Evolutionary conservation across 1,284 basidiomycete species (phyloP), one percentile per base, ranked within the genome.

Genomic region (Vanrija sp.): DNA sequence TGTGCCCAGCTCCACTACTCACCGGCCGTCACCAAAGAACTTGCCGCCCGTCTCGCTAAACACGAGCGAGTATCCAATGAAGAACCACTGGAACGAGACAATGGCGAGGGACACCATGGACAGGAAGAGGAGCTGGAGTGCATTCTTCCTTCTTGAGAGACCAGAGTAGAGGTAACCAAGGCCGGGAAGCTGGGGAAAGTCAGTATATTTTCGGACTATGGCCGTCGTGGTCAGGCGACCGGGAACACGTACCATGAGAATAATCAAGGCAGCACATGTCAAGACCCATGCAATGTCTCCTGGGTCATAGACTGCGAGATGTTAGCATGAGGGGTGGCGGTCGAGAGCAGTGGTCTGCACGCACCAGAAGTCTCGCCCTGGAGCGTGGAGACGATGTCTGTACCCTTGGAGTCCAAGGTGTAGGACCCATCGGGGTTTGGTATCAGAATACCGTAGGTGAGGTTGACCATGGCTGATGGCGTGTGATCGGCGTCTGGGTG

Each of bases 111-210:
- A 86, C 61, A 89, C 87, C 65, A 82, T 71, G 12, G 78, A 78
- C 44, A 82, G 72, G 64, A 80, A 78, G 3, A 82, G 68, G 14
- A 82, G 73, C 43, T 78, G 78, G 10, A 82, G 71, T 1, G 81
- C 80, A 59, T 82, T 82, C 64, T 81, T 82, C 40, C 91, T 81
- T 51, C 90, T 82, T 18, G 88, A 85, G 14, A 92, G 81, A 58
- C 91, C 91, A 42, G 91, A 91, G 76, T 95, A 95, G 28, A 94
- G 84, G 79, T 92, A 94, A 2, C 89, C 89, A 62, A 80, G 76
- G 43, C 71, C 74, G 15, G 71, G 71, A 45, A 90, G 74, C 89
- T 84, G 50, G 28, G 1, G 28, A 3, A 28, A 28, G 21, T 23
- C 21, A 23, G 21, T 23, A 23, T 23, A 23, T 23, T 23, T 23